Evolutionary conservation across 148 eudicot species (phyloP).

Genomic region (Silene uniflora): DNA sequence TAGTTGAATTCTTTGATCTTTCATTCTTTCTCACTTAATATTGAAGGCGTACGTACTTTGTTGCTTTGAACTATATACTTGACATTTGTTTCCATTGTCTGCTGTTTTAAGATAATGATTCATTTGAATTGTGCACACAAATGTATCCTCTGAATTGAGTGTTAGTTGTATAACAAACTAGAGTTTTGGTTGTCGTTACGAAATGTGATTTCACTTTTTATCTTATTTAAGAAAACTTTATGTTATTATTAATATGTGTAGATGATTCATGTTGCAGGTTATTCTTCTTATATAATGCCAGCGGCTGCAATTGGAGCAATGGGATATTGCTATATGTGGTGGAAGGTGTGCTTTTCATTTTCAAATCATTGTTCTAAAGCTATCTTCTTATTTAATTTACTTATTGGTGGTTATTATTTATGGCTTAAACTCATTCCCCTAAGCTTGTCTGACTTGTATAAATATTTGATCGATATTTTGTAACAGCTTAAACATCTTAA

Average conservation of each 20-base stretch:
- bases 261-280: slow-evolving; percentile 35
- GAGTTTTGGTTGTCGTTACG: not conserved
- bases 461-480: not conserved
- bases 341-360: slow-evolving; percentile 62
- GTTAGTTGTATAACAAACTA: not conserved
- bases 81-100: not conserved
- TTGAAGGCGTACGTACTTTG: not conserved
- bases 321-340: slow-evolving; percentile 98
- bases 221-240: not conserved
- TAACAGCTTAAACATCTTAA: not conserved
- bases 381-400: slow-evolving; percentile 4
- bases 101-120: too few species aligned
- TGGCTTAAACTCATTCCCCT: not conserved
- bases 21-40: too few species aligned
- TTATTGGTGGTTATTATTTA: not conserved
- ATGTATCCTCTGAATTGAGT: not conserved
- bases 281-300: slow-evolving; percentile 74
- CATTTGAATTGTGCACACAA: not conserved
- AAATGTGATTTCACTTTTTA: not conserved
- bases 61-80: not conserved
- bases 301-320: slow-evolving; percentile 92
- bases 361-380: slow-evolving; percentile 8
- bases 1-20: too few species aligned
- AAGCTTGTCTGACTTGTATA: not conserved
- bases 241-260: not conserved